phyloP scores from a whole-genome alignment of 2,329 filamentous ascomycete genomes.

The Zelopaecilomyces penicillatus region DNA sequence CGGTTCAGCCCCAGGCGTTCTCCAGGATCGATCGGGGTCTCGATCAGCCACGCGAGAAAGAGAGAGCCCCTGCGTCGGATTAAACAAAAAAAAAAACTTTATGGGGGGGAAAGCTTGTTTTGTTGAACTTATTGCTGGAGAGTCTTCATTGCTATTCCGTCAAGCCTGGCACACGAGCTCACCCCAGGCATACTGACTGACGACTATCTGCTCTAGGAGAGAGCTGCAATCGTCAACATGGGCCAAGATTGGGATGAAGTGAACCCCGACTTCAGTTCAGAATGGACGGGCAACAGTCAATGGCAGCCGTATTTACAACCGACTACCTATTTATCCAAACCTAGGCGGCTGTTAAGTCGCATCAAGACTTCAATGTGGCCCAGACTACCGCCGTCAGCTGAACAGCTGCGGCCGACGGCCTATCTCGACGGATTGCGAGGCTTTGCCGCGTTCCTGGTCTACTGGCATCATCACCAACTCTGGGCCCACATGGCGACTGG shows the following conservation, averaged over 20 bases:
- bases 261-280: constrained; percentile 13
- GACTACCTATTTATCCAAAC: constrained; percentile 6
- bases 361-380: constrained; percentile 3
- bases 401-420: constrained; percentile 41
- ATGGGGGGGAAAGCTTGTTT: too few relatives aligned
- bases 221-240: constrained; percentile 22
- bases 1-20: constrained; percentile 1
- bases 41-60: too few relatives aligned
- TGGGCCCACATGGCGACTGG: constrained; percentile 42
- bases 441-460: constrained; percentile 59
- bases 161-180: too few relatives aligned
- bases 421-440: constrained; percentile 56
- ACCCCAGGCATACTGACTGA: too few relatives aligned
- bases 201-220: constrained; percentile 6
- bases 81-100: too few relatives aligned
- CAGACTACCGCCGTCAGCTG: constrained; percentile 3
- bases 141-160: too few relatives aligned
- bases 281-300: constrained; percentile 13
- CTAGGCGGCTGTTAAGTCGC: constrained; percentile 1
- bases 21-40: background rate
- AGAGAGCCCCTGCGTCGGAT: too few relatives aligned
- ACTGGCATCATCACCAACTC: constrained; percentile 51
- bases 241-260: constrained; percentile 25
- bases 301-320: constrained; percentile 22
- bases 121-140: too few relatives aligned